A percentile compares a stretch with the other conserved stretches of the same genome.
phyloP scores from a whole-genome alignment of 202 grass and related monocot genomes.

The Schoenoplectus triqueter region DNA sequence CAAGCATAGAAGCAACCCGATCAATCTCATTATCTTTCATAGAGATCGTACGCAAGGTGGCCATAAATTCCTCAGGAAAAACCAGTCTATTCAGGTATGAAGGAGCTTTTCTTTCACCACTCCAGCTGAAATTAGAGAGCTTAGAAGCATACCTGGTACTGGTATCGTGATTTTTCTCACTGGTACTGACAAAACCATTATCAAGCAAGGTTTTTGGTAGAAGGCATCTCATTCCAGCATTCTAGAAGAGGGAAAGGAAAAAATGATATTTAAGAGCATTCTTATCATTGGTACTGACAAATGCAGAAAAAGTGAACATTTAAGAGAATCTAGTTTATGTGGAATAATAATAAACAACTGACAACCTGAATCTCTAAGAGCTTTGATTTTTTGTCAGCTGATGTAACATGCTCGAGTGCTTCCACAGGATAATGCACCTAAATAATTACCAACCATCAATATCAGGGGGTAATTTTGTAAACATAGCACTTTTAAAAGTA shows the following conservation, averaged over 20 bases:
- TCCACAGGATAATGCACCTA: conserved; percentile 92
- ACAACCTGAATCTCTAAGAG: conserved; percentile 84
- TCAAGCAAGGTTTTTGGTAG: conserved; percentile 76
- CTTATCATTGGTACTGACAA: too few relatives aligned
- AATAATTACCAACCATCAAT: conserved; percentile 35
- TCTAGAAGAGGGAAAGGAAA: conserved; percentile 58
- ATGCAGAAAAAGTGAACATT: conserved; percentile 37
- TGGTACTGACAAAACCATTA: conserved; percentile 68
- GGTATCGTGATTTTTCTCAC: conserved; percentile 43
- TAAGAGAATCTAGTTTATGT: conserved; percentile 9
- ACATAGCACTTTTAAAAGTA: not conserved
- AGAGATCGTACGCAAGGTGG: conserved; percentile 68
- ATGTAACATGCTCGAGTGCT: conserved; percentile 69
- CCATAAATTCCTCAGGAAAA: conserved; percentile 81
- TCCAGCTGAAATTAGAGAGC: conserved; percentile 72
- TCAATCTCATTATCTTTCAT: conserved; percentile 90
- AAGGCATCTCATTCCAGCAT: conserved; percentile 80
- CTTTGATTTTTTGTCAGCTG: conserved; percentile 57
- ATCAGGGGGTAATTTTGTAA: not conserved
- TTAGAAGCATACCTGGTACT: conserved; percentile 42
- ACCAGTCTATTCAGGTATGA: conserved; percentile 71
- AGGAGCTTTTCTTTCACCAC: conserved; percentile 77
- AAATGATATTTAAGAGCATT: not conserved
- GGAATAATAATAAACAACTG: not conserved
- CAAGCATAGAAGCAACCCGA: conserved; percentile 60